A percentile compares a stretch with the other conserved stretches of the same genome.
phyloP scores from a whole-genome alignment of 1,139 yeast species.

The Pichia kudriavzevii region DNA sequence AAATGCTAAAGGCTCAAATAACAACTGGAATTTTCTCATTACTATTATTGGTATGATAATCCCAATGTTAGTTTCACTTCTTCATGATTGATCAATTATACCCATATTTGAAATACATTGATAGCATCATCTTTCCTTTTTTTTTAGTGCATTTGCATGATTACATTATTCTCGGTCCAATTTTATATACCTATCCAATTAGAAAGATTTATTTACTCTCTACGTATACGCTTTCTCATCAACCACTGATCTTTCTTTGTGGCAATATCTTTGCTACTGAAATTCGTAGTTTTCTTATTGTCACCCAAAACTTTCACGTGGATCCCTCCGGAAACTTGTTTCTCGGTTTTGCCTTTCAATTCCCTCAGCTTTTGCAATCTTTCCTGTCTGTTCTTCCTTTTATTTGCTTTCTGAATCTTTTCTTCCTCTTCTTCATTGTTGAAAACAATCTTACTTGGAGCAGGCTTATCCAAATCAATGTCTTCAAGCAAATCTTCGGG shows the following conservation, averaged over 20 bases:
- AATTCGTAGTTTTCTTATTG: neutral
- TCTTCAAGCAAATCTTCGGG: slow-evolving; percentile 41
- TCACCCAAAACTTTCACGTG: slow-evolving; percentile 20
- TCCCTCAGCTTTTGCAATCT: slow-evolving; percentile 30
- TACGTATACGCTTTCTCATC: slow-evolving; percentile 42
- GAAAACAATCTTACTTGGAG: slow-evolving; percentile 31
- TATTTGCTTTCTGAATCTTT: slow-evolving; percentile 25
- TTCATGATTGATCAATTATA: slow-evolving; percentile 19
- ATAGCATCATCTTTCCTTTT: neutral
- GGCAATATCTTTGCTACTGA: slow-evolving; percentile 26
- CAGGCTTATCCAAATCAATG: slow-evolving; percentile 12
- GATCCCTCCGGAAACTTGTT: slow-evolving; percentile 47
- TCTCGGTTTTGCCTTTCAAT: slow-evolving; percentile 35
- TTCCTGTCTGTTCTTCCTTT: slow-evolving; percentile 38
- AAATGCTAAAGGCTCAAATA: slow-evolving; percentile 29
- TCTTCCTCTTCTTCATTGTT: slow-evolving; percentile 30
- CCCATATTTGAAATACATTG: neutral
- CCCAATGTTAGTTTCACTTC: slow-evolving; percentile 21
- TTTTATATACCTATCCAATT: neutral
- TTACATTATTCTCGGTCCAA: neutral
- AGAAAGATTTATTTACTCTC: slow-evolving; percentile 10
- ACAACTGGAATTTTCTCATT: slow-evolving; percentile 7
- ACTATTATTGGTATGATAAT: slow-evolving; percentile 21
- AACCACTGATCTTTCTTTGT: slow-evolving; percentile 53
- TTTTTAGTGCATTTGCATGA: neutral